Evolutionary conservation across 2,329 filamentous ascomycete species (phyloP).

Genomic region (Fusarium sp.): DNA sequence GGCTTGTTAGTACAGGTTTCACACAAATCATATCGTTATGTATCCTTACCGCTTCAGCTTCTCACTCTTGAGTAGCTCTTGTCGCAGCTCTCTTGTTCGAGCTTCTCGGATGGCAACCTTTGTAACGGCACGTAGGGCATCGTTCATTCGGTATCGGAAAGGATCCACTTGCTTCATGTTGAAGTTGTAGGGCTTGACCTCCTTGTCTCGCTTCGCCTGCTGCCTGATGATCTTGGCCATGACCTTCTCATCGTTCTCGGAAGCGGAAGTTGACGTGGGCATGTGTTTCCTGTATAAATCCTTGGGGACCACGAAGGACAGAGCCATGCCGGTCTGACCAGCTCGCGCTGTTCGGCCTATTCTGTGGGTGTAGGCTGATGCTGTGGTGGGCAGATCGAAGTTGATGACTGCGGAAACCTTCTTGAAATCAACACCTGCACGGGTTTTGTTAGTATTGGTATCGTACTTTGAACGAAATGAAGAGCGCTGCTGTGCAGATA

Average conservation of each 20-base stretch:
- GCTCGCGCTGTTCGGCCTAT: constrained; percentile 95
- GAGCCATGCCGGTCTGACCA: constrained; percentile 91
- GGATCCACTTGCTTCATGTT: constrained; percentile 95
- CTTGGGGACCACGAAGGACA: constrained; percentile 93
- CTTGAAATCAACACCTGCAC: constrained; percentile 86
- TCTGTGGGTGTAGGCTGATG: constrained; percentile 96
- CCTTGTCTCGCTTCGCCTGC: constrained; percentile 83
- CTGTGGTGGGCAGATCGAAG: constrained; percentile 91
- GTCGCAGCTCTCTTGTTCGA: constrained; percentile 85
- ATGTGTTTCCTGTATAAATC: constrained; percentile 90
- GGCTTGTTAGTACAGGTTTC: constrained; percentile 7
- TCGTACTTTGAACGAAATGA: not conserved
- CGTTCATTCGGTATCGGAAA: constrained; percentile 95
- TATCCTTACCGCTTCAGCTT: constrained; percentile 79
- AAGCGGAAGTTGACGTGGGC: constrained; percentile 81
- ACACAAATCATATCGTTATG: no score
- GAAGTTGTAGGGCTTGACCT: constrained; percentile 92
- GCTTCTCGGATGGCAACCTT: constrained; percentile 92
- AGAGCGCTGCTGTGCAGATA: not conserved
- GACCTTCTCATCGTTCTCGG: constrained; percentile 88
- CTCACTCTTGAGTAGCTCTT: constrained; percentile 93
- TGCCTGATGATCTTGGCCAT: constrained; percentile 84
- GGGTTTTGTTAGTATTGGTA: constrained; percentile 31
- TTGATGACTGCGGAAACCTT: constrained; percentile 96
- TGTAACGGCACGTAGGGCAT: constrained; percentile 91